Evolutionary conservation across 306 rosid genomes (phyloP).

Genomic region (Prunus mume): DNA sequence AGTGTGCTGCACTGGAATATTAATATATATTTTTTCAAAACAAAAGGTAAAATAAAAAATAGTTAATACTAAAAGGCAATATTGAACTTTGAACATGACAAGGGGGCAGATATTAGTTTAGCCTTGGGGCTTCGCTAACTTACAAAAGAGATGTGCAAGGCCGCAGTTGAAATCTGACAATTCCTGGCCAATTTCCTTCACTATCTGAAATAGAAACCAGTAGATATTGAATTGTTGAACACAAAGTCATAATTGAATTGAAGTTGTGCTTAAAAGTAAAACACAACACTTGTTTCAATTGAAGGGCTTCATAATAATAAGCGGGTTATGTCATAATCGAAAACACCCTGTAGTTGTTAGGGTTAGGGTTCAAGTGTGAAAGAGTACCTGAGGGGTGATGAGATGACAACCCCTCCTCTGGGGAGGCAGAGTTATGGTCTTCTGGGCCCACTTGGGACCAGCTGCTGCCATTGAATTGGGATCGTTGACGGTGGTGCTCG

Average conservation of each 20-base stretch:
- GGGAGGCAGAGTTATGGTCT: conserved; percentile 69
- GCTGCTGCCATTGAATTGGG: conserved; percentile 47
- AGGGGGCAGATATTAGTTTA: neutral
- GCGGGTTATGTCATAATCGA: too few species aligned
- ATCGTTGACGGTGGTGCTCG: conserved; percentile 20
- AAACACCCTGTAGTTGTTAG: too few species aligned
- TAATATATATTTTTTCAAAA: too few species aligned
- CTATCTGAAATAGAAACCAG: neutral
- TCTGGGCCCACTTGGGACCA: conserved; percentile 89
- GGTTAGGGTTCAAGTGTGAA: neutral
- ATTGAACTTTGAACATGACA: neutral
- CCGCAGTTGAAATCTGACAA: conserved; percentile 88
- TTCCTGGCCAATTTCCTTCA: conserved; percentile 72
- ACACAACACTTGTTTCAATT: neutral
- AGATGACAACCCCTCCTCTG: conserved; percentile 85
- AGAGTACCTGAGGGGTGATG: conserved; percentile 65
- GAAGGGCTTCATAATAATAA: neutral
- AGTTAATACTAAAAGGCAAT: neutral
- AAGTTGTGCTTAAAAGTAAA: neutral
- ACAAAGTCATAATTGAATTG: too few species aligned
- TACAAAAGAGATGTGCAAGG: conserved; percentile 89
- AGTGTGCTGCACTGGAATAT: conserved; percentile 79
- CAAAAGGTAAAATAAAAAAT: neutral
- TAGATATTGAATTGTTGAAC: neutral
- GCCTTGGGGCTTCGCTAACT: conserved; percentile 10